These are phyloP conservation scores for Plasmodium relictum DNA, from an alignment of 169 alveolate species.

Conservation along the genomic window DNA sequence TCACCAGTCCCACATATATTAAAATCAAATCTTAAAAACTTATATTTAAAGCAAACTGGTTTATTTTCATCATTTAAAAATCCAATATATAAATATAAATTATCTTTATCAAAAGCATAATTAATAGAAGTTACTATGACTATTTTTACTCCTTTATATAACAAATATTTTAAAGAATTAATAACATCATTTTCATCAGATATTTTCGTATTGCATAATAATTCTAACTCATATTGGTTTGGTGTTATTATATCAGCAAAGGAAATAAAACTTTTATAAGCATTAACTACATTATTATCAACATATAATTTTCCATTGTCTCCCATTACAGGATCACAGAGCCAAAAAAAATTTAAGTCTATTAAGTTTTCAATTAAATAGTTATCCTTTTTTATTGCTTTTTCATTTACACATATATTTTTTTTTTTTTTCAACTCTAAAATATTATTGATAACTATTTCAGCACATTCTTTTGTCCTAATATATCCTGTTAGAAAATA, in stretches of 20 bases:
- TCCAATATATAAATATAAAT: constrained; percentile 39
- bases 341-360: constrained; percentile 32
- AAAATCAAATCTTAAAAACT: constrained; percentile 29
- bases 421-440: constrained; percentile 18
- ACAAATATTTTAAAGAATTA: constrained; percentile 1
- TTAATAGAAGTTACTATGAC: constrained; percentile 51
- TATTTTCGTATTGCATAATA: constrained; percentile 47
- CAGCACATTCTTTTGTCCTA: constrained; percentile 53
- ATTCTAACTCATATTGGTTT: constrained; percentile 63
- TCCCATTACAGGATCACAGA: constrained; percentile 76
- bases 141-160: constrained; percentile 51
- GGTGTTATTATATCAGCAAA: constrained; percentile 66
- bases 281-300: constrained; percentile 20
- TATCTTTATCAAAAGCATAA: constrained; percentile 34
- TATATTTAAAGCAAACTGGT: constrained; percentile 36
- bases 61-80: constrained; percentile 25
- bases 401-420: neutral
- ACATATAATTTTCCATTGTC: constrained; percentile 64
- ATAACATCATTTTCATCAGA: constrained; percentile 46
- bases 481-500: constrained; percentile 62
- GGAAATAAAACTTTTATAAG: constrained; percentile 25
- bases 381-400: neutral
- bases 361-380: constrained; percentile 31
- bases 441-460: constrained; percentile 20
- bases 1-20: constrained; percentile 49